Conservation (phyloP, 441 rosid species). For the Omphalea diandra region DNA sequence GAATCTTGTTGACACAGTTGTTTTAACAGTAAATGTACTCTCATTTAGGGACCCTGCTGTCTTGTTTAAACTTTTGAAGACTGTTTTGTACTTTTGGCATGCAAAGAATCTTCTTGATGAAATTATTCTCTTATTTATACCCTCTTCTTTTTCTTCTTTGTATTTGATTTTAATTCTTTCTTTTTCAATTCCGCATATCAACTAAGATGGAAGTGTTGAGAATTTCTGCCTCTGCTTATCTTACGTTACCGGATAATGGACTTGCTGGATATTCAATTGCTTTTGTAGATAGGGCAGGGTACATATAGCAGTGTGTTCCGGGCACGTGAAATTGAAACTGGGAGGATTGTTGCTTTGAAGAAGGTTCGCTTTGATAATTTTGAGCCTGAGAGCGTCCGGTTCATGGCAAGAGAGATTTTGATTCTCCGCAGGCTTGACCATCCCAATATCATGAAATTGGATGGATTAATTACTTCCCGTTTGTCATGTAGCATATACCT, state of each 20-base stretch:
- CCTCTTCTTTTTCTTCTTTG: too few relatives aligned
- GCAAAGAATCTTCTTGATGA: background rate
- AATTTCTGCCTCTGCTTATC: background rate
- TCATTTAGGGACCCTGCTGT: background rate
- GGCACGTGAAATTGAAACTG: constrained; percentile 70
- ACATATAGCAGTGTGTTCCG: constrained; percentile 91
- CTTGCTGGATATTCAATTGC: constrained; percentile 8
- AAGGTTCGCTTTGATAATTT: constrained; percentile 91
- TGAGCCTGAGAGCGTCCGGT: constrained; percentile 94
- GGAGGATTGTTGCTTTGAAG: constrained; percentile 83
- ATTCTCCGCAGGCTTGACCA: constrained; percentile 82
- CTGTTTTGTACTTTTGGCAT: background rate
- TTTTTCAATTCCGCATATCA: too few relatives aligned
- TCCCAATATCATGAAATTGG: constrained; percentile 82
- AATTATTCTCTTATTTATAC: background rate
- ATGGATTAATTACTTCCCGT: constrained; percentile 77
- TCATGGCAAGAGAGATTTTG: constrained; percentile 94
- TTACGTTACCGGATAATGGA: background rate
- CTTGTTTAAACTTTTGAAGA: background rate
- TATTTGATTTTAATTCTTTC: too few relatives aligned
- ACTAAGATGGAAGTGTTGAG: too few relatives aligned
- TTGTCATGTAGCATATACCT: constrained; percentile 75
- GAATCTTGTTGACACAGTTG: background rate
- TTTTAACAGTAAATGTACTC: constrained; percentile 2
- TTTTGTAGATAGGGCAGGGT: constrained; percentile 84